Conservation (phyloP, 768 basidiomycete species). For the Plicaturopsis crispa region DNA sequence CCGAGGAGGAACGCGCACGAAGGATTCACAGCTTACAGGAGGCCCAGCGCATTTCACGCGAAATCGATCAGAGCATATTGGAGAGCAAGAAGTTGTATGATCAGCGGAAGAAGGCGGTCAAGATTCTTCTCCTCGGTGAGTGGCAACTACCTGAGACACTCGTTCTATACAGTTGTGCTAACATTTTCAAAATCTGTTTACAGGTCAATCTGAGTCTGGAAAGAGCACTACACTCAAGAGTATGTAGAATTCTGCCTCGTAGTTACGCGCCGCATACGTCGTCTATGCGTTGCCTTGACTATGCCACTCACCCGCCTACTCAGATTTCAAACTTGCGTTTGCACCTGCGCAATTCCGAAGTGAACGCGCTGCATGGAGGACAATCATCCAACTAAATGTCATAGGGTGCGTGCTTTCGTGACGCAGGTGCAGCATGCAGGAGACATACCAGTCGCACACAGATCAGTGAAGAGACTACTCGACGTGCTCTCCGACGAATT, state of each 20-base stretch:
- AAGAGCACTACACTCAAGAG: constrained; percentile 50
- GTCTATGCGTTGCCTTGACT: no score
- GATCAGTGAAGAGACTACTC: constrained; percentile 52
- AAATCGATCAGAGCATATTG: constrained; percentile 41
- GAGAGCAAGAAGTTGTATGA: constrained; percentile 40
- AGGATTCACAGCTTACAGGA: constrained; percentile 30
- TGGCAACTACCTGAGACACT: neutral
- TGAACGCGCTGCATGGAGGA: constrained; percentile 54
- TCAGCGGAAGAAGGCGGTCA: constrained; percentile 41
- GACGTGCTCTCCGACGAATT: constrained; percentile 40
- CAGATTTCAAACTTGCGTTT: constrained; percentile 66
- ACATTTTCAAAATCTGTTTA: neutral
- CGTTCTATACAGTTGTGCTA: neutral
- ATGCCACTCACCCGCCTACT: neutral
- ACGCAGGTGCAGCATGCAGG: no score
- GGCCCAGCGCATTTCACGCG: constrained; percentile 33
- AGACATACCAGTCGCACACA: no score
- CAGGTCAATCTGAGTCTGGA: constrained; percentile 57
- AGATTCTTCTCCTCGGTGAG: constrained; percentile 49
- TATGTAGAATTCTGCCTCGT: constrained; percentile 11
- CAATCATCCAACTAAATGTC: constrained; percentile 63
- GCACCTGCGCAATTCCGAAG: constrained; percentile 51
- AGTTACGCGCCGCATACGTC: no score
- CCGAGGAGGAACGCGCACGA: constrained; percentile 24
- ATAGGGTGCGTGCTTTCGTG: constrained; percentile 43